Conservation (phyloP, 208 protist species). For the Herpetomonas muscarum region DNA sequence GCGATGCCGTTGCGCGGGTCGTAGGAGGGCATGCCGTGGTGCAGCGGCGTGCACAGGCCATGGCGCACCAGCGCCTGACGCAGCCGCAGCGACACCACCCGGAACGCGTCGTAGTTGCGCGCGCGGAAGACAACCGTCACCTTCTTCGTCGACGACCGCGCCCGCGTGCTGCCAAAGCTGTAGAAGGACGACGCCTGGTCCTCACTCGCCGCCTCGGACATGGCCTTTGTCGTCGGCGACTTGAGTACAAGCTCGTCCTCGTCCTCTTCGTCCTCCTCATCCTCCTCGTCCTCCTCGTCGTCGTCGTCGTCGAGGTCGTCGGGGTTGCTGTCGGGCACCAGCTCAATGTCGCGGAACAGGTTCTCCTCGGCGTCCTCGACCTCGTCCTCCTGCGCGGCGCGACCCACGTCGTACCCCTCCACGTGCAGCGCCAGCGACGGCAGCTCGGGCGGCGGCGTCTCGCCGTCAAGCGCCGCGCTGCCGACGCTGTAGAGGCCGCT, state of each 20-base stretch:
- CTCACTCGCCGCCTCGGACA: not conserved
- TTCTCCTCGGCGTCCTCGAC: slow-evolving; percentile 38
- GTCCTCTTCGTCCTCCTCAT: slow-evolving; percentile 15
- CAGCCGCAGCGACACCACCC: slow-evolving; percentile 29
- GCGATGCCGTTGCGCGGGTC: slow-evolving; percentile 58
- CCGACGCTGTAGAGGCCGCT: not conserved
- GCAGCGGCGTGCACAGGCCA: slow-evolving; percentile 33
- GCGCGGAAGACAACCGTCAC: slow-evolving; percentile 24
- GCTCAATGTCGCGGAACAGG: slow-evolving; percentile 35
- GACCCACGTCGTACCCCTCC: slow-evolving; percentile 23
- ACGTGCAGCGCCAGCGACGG: slow-evolving; percentile 26
- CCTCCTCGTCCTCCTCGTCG: slow-evolving; percentile 17
- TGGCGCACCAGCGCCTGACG: slow-evolving; percentile 37
- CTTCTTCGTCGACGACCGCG: not conserved
- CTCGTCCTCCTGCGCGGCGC: slow-evolving; percentile 24
- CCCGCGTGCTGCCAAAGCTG: slow-evolving; percentile 19
- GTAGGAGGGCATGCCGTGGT: slow-evolving; percentile 44
- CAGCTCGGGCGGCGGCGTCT: slow-evolving; percentile 19
- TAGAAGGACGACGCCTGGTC: slow-evolving; percentile 6
- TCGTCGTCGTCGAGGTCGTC: slow-evolving; percentile 20
- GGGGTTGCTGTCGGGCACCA: slow-evolving; percentile 18
- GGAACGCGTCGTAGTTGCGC: slow-evolving; percentile 37
- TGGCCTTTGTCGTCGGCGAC: slow-evolving; percentile 12
- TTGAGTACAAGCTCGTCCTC: slow-evolving; percentile 19
- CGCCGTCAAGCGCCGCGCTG: slow-evolving; percentile 10